Conservation (phyloP, 2,329 filamentous ascomycete species). For the Ceratocystis papillata region DNA sequence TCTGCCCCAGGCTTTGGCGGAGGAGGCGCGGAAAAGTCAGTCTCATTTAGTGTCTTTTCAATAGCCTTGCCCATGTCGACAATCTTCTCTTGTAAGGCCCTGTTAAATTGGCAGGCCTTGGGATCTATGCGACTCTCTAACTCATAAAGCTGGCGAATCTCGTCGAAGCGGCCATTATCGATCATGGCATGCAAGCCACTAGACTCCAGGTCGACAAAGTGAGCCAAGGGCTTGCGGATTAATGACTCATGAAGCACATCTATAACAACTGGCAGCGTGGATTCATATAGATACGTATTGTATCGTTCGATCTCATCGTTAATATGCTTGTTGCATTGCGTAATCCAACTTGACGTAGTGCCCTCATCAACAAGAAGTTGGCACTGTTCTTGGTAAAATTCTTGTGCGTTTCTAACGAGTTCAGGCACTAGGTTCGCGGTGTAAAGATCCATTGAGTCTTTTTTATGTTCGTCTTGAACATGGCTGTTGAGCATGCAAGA, state of each 20-base stretch:
- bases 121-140: conserved; percentile 67
- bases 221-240: conserved; percentile 63
- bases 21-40: conserved; percentile 38
- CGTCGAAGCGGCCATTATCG: conserved; percentile 70
- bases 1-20: conserved; percentile 30
- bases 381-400: conserved; percentile 69
- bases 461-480: conserved; percentile 70
- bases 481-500: conserved; percentile 82
- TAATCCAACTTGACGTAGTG: conserved; percentile 73
- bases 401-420: conserved; percentile 59
- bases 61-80: conserved; percentile 72
- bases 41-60: conserved; percentile 54
- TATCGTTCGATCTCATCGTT: conserved; percentile 74
- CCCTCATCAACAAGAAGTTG: conserved; percentile 61
- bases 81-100: conserved; percentile 61
- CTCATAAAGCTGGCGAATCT: conserved; percentile 69
- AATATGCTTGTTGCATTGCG: conserved; percentile 62
- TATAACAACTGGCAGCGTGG: conserved; percentile 62
- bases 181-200: conserved; percentile 85
- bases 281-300: conserved; percentile 63
- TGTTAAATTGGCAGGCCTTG: conserved; percentile 58
- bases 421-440: conserved; percentile 68
- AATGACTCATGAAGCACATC: conserved; percentile 70
- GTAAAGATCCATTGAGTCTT: conserved; percentile 72
- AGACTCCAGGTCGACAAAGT: conserved; percentile 72